phyloP scores from a whole-genome alignment of 1,284 basidiomycete genomes.

The Ganoderma leucocontextum region DNA sequence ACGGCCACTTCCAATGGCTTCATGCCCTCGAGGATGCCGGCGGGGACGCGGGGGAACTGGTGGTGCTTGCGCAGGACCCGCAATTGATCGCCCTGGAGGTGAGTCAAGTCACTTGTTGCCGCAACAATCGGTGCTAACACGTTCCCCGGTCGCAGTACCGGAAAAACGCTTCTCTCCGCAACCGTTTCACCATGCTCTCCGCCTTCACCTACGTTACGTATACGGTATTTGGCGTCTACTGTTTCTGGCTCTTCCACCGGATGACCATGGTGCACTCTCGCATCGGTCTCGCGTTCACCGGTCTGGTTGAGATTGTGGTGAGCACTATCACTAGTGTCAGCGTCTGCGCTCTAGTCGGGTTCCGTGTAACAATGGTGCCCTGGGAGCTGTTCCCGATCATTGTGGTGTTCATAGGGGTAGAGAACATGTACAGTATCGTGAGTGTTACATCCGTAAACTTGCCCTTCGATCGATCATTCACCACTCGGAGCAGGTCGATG shows the following conservation, averaged over 20 bases:
- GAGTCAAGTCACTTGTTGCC: constrained; percentile 28
- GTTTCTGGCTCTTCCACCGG: constrained; percentile 79
- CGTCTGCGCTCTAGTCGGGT: constrained; percentile 87
- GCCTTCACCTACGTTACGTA: constrained; percentile 85
- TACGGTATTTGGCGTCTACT: constrained; percentile 79
- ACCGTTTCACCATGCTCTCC: constrained; percentile 66
- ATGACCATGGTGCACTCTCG: constrained; percentile 91
- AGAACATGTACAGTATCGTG: constrained; percentile 97
- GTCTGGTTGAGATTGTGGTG: constrained; percentile 88
- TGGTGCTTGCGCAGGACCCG: constrained; percentile 63
- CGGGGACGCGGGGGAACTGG: constrained; percentile 51
- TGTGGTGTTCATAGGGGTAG: constrained; percentile 94
- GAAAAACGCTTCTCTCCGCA: constrained; percentile 44
- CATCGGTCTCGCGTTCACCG: constrained; percentile 93
- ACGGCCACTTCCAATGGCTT: constrained; percentile 71
- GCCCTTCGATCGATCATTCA: constrained; percentile 19
- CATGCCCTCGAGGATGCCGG: constrained; percentile 61
- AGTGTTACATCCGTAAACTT: constrained; percentile 38
- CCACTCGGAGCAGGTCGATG: constrained; percentile 69
- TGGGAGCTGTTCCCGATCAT: constrained; percentile 94
- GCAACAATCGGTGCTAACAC: constrained; percentile 13
- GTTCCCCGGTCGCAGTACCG: constrained; percentile 54
- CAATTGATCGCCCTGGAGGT: constrained; percentile 78
- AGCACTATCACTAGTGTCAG: constrained; percentile 94
- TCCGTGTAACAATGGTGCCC: constrained; percentile 88